Base-by-base conservation (phyloP, 2,329 filamentous ascomycete genomes). In the Aureobasidium uvarum region DNA sequence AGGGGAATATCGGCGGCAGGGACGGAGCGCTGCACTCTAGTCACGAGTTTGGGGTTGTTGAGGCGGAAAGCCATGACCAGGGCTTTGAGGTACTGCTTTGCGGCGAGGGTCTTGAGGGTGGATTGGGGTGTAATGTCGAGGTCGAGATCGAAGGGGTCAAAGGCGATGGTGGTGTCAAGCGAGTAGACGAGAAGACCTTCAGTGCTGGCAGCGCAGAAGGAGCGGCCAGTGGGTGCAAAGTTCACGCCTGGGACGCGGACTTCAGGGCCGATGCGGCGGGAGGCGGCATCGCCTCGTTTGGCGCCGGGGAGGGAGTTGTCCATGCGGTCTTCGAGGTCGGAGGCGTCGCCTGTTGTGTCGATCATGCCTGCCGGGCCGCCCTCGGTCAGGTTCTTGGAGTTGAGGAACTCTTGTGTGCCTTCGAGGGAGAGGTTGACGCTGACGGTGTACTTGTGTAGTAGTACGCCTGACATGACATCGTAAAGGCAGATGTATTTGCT, bases 401-500 rank as follows among this genome's bases (percentile, higher is more conserved):
- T 98, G 69, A 99, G 84, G 77, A 96, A 96, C 76, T 99, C 95
- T 74, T 98, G 94, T 0, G 95, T 99, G 54, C 95, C 95, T 23
- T 96, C 93, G 2, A 99, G 81, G 1, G 93, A 96, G n/a, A 97
- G 82, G 77, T 99, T 99, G 73, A 96, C 86, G 71, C 91, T 96
- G 72, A 98, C 93, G 1, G 94, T 97, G 74, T 90, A 99, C 75
- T 97, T 97, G 76, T 96, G 96, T 65, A 98, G 81, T 13, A 99
- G 81, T 0, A 95, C 92, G 76, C 95, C 92, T 0, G 94, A 96
- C 66, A 88, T 87, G 38, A 96, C 91, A n/a, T 96, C 94, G 78
- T 99, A 99, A 66, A 99, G 78, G 75, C 95, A 98, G 62, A 99
- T 97, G 77, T 96, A 97, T 80, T 99, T 99, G 87, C 92, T 97